Conservation (phyloP, 345 rosid species). For the Mercurialis annua region DNA sequence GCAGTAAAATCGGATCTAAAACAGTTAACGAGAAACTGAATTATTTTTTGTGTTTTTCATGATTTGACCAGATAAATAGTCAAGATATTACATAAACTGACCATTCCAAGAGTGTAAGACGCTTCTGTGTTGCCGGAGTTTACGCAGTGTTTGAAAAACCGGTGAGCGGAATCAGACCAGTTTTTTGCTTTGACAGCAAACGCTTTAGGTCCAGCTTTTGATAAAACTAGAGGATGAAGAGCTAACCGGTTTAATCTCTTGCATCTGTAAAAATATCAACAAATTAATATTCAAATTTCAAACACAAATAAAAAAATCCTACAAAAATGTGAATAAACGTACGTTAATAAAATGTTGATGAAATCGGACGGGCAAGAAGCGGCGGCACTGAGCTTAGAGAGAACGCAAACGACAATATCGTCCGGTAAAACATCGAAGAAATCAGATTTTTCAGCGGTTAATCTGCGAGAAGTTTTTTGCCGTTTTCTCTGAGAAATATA, state of each 20-base stretch:
- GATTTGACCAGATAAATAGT: not conserved
- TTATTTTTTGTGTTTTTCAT: no score
- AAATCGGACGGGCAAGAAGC: constrained; percentile 59
- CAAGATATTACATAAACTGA: constrained; percentile 10
- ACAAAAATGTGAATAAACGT: constrained; percentile 7
- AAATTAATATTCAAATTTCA: not conserved
- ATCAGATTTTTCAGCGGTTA: constrained; percentile 19
- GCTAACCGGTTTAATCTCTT: constrained; percentile 40
- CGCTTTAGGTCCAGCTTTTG: constrained; percentile 37
- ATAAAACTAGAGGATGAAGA: constrained; percentile 42
- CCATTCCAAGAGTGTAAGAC: constrained; percentile 63
- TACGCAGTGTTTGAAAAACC: constrained; percentile 47
- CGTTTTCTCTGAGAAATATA: constrained; percentile 33
- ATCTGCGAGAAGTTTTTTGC: constrained; percentile 13
- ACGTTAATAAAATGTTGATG: constrained; percentile 44
- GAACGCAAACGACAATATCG: constrained; percentile 51
- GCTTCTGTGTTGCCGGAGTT: constrained; percentile 58
- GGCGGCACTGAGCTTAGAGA: constrained; percentile 49
- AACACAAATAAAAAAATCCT: not conserved
- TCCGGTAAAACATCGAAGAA: constrained; percentile 51
- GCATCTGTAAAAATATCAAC: constrained; percentile 33
- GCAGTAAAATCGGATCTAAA: constrained; percentile 74
- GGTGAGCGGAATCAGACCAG: constrained; percentile 60
- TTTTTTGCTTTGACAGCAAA: constrained; percentile 41
- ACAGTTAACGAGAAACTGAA: not conserved